Percentiles rank a stretch among this genome's conserved stretches.
Evolutionary conservation across 1,284 basidiomycete genomes (phyloP).

Genomic region (Cryptococcus sp.): DNA sequence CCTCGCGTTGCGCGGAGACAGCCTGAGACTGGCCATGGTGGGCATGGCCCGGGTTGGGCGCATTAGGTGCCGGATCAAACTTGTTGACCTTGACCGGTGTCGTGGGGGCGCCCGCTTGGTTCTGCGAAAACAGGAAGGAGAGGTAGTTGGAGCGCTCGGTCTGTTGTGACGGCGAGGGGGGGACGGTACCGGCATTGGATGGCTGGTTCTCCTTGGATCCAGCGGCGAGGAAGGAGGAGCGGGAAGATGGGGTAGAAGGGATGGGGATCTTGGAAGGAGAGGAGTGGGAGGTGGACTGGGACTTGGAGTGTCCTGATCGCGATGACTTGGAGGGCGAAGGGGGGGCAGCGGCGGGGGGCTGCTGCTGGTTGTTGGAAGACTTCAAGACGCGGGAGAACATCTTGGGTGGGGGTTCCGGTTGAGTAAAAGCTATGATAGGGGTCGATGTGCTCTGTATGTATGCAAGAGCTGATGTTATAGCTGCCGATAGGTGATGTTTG

Average conservation of each 20-base stretch:
- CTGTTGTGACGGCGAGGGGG: slow-evolving; percentile 10
- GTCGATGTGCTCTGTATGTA: too few species aligned
- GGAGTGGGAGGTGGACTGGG: slow-evolving; percentile 22
- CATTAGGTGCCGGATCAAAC: slow-evolving; percentile 8
- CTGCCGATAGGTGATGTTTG: background rate
- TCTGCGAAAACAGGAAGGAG: slow-evolving; percentile 41
- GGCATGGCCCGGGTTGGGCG: slow-evolving; percentile 14
- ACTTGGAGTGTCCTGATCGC: slow-evolving; percentile 23
- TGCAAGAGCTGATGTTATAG: background rate
- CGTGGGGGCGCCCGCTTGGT: slow-evolving; percentile 27
- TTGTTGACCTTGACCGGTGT: slow-evolving; percentile 31
- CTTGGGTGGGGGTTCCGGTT: slow-evolving; percentile 3
- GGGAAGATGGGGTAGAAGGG: slow-evolving; percentile 21
- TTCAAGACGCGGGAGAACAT: slow-evolving; percentile 43
- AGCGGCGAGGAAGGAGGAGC: slow-evolving; percentile 18
- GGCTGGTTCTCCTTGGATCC: slow-evolving; percentile 31
- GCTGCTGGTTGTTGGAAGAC: slow-evolving; percentile 25
- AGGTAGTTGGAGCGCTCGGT: slow-evolving; percentile 42
- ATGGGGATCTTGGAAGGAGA: slow-evolving; percentile 43
- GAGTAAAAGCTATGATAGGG: background rate
- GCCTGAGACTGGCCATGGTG: slow-evolving; percentile 10
- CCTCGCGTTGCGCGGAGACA: slow-evolving; percentile 4
- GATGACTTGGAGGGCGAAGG: slow-evolving; percentile 27
- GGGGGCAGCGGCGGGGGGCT: slow-evolving; percentile 15
- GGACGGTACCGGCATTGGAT: background rate